phyloP scores from a whole-genome alignment of 2,329 filamentous ascomycete species.

The Aspergillus uvarum region DNA sequence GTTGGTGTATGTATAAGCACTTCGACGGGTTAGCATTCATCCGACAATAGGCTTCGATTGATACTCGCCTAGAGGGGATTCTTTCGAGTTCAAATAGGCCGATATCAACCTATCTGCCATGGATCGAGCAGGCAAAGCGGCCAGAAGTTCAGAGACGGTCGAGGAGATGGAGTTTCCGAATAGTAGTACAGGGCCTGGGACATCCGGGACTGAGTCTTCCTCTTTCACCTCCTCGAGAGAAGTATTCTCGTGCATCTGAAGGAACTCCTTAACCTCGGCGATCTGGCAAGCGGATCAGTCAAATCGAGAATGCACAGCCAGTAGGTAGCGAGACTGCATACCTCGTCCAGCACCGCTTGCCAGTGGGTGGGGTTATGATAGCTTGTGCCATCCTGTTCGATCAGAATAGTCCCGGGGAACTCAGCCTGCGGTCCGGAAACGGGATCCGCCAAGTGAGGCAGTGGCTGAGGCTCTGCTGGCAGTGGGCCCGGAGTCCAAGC shows the following conservation, averaged over 20 bases:
- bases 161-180: slow-evolving; percentile 16
- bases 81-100: slow-evolving; percentile 27
- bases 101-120: slow-evolving; percentile 26
- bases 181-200: slow-evolving; percentile 19
- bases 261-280: slow-evolving; percentile 23
- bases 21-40: neutral
- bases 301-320: neutral
- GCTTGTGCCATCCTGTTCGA: slow-evolving; percentile 18
- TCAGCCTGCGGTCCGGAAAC: neutral
- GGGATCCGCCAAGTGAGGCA: neutral
- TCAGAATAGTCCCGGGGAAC: slow-evolving; percentile 20
- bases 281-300: slow-evolving; percentile 13
- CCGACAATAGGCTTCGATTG: neutral
- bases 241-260: slow-evolving; percentile 11
- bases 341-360: slow-evolving; percentile 26
- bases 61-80: slow-evolving; percentile 26
- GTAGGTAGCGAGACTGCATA: slow-evolving; percentile 1
- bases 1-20: slow-evolving; percentile 22
- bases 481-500: neutral
- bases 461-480: neutral
- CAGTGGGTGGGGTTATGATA: slow-evolving; percentile 26
- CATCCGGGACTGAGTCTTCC: slow-evolving; percentile 9
- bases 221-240: slow-evolving; percentile 15
- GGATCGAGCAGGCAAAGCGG: slow-evolving; percentile 23
- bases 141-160: slow-evolving; percentile 24